Base-by-base conservation (phyloP, 2,329 filamentous ascomycete species). In the Cylindrodendrum hubeiense region DNA sequence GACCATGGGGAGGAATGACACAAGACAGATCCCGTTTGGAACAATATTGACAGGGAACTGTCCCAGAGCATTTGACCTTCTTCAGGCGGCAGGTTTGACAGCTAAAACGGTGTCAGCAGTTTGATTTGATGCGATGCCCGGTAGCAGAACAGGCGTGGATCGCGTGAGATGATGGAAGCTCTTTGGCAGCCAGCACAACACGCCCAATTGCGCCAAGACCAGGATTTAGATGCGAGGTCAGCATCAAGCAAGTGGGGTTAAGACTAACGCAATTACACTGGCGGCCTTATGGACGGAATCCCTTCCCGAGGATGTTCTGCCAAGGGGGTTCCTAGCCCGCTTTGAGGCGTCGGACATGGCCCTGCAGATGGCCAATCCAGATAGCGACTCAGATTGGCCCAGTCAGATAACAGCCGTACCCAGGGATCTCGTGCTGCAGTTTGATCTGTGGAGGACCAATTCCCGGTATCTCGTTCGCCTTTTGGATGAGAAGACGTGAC, bases 51-150 rank as follows among this genome's bases (percentile, higher is more conserved):
- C 54, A 49, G 17, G 43, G 54, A 50, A 26, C 44, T 17, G 30
- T 57, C 8, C 54, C 54, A 4, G 54, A 57, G 30, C 44, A 57
- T 34, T 57, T 57, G 10, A 50, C 54, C 8, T 57, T 57, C n/a
- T 57, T 57, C 17, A 46, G 7, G 22, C 54, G 54, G 10, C 54
- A 57, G 24, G 54, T 57, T 44, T 28, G 22, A 5, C 54, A 50
- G 5, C 54, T 57, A 8, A 1, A 13, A 22, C 3, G 13, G 15
- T 49, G 22, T 57, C 30, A 57, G 44, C 5, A 4, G 17, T 22
- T 8, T 37, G 13, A 2, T 37, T 28, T 21, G 19, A 55, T 28
- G 15, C n/a, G 15, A 37, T n/a, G 10, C 13, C 26, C 6, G 24
- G 21, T 8, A 21, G 22, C 7, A 44, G 12, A 10, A 52, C 13